Percentiles rank a stretch among this genome's conserved stretches.
These are phyloP conservation scores for Lichtheimia ramosa DNA, from an alignment of 371 early-diverging fungal species.

Conservation along the genomic window DNA sequence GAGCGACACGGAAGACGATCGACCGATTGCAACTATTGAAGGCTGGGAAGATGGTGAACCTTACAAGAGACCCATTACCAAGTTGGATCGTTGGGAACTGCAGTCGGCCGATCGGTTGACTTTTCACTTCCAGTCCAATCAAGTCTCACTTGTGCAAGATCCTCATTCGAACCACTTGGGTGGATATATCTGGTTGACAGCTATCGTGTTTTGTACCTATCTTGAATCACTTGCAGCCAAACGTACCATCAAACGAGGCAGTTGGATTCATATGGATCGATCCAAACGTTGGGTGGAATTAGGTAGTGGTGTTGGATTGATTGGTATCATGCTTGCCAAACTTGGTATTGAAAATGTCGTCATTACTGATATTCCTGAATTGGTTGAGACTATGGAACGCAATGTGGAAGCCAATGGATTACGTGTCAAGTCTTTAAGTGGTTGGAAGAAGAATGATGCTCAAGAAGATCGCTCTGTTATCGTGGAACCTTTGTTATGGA, in stretches of 20 bases:
- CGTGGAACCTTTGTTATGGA: slow-evolving; percentile 49
- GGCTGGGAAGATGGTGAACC: slow-evolving; percentile 57
- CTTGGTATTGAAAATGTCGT: slow-evolving; percentile 45
- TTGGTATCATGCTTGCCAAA: slow-evolving; percentile 48
- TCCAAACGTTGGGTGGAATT: slow-evolving; percentile 49
- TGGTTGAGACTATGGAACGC: slow-evolving; percentile 40
- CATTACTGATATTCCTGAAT: slow-evolving; percentile 47
- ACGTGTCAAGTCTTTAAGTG: slow-evolving; percentile 32
- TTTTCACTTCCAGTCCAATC: slow-evolving; percentile 35
- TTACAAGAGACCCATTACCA: slow-evolving; percentile 32
- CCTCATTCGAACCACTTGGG: slow-evolving; percentile 51
- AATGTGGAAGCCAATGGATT: slow-evolving; percentile 48
- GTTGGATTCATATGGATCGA: slow-evolving; percentile 39
- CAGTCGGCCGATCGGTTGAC: slow-evolving; percentile 51
- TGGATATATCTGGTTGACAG: slow-evolving; percentile 48
- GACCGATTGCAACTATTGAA: slow-evolving; percentile 34
- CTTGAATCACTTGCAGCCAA: slow-evolving; percentile 30
- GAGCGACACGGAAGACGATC: too few species aligned
- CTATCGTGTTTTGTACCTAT: slow-evolving; percentile 49
- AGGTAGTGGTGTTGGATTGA: slow-evolving; percentile 53
- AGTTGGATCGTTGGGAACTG: slow-evolving; percentile 56
- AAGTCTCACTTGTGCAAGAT: slow-evolving; percentile 45
- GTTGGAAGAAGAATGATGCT: slow-evolving; percentile 34
- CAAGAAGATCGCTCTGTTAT: slow-evolving; percentile 21
- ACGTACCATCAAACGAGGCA: slow-evolving; percentile 18